These are phyloP conservation scores for Russula earlei DNA, from an alignment of 768 basidiomycete genomes.

Conservation along the genomic window DNA sequence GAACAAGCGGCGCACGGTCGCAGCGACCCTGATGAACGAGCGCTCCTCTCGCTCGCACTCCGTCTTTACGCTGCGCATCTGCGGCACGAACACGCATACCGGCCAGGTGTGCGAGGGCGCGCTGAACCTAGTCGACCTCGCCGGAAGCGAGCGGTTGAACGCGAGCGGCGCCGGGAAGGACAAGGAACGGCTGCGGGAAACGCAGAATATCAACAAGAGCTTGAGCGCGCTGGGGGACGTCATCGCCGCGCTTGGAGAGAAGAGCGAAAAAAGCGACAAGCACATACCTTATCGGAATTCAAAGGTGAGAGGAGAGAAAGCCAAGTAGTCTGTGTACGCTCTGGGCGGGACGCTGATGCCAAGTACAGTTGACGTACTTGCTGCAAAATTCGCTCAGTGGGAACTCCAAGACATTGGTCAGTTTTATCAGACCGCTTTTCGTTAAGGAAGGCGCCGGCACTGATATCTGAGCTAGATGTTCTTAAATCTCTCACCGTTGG, in stretches of 20 bases:
- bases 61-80: conserved; percentile 83
- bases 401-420: conserved; percentile 76
- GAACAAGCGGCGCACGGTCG: conserved; percentile 75
- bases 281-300: conserved; percentile 95
- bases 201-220: conserved; percentile 87
- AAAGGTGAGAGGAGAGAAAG: conserved; percentile 57
- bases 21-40: conserved; percentile 91
- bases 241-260: conserved; percentile 81
- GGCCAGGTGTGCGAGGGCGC: conserved; percentile 76
- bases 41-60: conserved; percentile 90
- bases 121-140: conserved; percentile 89
- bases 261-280: conserved; percentile 59
- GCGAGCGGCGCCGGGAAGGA: conserved; percentile 63
- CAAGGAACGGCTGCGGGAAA: conserved; percentile 82
- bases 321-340: not conserved
- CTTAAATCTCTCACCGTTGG: conserved; percentile 83
- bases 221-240: conserved; percentile 91
- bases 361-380: conserved; percentile 68
- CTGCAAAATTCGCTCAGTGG: conserved; percentile 90
- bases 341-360: not conserved
- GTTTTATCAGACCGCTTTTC: conserved; percentile 20
- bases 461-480: conserved; percentile 56
- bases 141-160: conserved; percentile 84
- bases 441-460: not conserved
- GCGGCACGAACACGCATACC: conserved; percentile 60